Evolutionary conservation across 768 basidiomycete genomes (phyloP), one percentile per base, ranked within the genome.

Genomic region (Auricularia sp.): DNA sequence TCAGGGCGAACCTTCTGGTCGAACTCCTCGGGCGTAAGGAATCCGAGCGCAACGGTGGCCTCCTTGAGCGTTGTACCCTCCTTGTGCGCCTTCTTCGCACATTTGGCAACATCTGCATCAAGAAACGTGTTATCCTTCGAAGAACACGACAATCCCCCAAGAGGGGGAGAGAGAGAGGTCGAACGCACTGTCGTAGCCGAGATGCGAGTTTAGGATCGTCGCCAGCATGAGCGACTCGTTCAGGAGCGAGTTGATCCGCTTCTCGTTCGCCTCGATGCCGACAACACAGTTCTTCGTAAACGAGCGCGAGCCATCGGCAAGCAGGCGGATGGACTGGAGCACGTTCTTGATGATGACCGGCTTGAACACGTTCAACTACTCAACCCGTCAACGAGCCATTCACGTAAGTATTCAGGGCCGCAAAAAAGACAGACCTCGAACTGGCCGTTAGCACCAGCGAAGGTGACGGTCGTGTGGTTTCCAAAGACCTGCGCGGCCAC

Each of bases 81-180:
- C 75, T 90, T 93, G 82, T 98, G 97, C n/a, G 97, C 97, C 76
- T 98, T 98, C 84, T 99, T 99, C 35, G 97, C 97, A 72, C 91
- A 93, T 78, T 91, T 94, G 61, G 97, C 97, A 61, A 98, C 97
- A 77, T 97, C 94, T 98, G 65, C 18, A 72, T 39, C 3, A 10
- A 29, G 29, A 29, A 29, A 29, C 29, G 29, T 29, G 29, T 29
- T 29, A 29, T 29, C 29, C 29, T 29, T 29, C 29, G 29, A 29
- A 29, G 29, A 29, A 29, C 2, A 29, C 23, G 56, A 33, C 23
- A 23, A 59, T 42, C 44, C 61, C 43, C 3, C 18, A 34, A 47
- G 33, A 29, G 21, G 8, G 16, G 14, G 51, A 10, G 42, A 61
- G 21, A 53, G 18, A n/a, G 29, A 29, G 29, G 61, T 64, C 64